Conservation (phyloP, 768 basidiomycete genomes). For the Amanita polypyramis region DNA sequence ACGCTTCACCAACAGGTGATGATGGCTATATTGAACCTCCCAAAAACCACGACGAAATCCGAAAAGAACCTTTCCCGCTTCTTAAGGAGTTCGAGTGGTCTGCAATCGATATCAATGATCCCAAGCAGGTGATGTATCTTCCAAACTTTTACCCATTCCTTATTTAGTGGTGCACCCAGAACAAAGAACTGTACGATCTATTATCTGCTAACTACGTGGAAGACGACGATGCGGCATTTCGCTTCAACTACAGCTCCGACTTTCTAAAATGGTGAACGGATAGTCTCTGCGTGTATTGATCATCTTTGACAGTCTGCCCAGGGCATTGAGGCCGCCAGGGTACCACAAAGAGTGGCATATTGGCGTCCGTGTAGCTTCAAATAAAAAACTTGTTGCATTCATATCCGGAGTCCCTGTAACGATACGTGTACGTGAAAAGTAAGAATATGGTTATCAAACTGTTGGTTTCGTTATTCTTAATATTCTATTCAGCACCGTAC, state of each 20-base stretch:
- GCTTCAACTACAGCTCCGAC: constrained; percentile 92
- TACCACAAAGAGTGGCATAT: constrained; percentile 93
- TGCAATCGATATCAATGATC: constrained; percentile 66
- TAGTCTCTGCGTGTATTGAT: constrained; percentile 4
- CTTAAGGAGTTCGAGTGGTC: constrained; percentile 94
- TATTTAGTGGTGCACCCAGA: constrained; percentile 29
- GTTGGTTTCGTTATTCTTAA: neutral
- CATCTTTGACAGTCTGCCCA: constrained; percentile 17
- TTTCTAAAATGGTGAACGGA: constrained; percentile 75
- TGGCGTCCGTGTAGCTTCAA: constrained; percentile 85
- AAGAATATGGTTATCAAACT: constrained; percentile 17
- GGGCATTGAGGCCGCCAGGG: constrained; percentile 92
- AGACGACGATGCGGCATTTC: constrained; percentile 91
- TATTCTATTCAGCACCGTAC: constrained; percentile 39
- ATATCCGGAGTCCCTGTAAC: constrained; percentile 88
- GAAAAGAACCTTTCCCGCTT: constrained; percentile 79
- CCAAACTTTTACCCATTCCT: neutral
- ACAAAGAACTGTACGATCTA: constrained; percentile 85
- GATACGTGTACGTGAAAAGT: constrained; percentile 81
- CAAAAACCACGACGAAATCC: constrained; percentile 65
- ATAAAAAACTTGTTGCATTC: constrained; percentile 91
- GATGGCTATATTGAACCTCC: constrained; percentile 89
- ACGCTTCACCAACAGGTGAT: constrained; percentile 42
- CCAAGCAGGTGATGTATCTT: constrained; percentile 49
- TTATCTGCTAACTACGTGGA: constrained; percentile 94